Conservation (phyloP, 345 rosid genomes). For the Eucalyptus viminalis region DNA sequence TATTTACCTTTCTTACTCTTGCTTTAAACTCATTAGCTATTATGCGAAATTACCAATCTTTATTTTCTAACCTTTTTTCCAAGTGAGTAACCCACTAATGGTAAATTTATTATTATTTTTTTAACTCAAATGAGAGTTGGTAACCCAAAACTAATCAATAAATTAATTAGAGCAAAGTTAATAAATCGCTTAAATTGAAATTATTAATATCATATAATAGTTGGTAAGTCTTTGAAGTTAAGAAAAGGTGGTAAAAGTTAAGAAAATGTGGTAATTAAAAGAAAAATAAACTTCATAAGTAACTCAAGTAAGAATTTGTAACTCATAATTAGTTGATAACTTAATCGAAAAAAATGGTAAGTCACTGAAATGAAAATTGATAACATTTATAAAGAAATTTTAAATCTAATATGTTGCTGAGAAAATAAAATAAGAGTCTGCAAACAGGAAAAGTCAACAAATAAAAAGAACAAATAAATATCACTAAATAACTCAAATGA, state of each 20-base stretch:
- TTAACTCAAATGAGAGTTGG: not conserved
- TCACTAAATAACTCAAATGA: not conserved
- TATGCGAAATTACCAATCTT: no score
- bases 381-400: no score
- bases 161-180: no score
- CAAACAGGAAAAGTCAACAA: not conserved
- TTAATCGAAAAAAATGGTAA: no score
- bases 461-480: no score
- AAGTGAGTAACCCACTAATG: not conserved
- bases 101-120: no score
- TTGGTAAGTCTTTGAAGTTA: not conserved
- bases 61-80: not conserved
- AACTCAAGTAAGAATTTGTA: not conserved
- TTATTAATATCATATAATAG: not conserved
- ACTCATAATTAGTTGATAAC: not conserved
- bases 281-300: not conserved
- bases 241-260: not conserved
- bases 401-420: no score
- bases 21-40: not conserved
- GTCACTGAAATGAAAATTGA: no score
- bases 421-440: no score
- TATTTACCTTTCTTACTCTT: no score
- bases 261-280: no score
- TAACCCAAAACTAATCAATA: not conserved
- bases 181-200: not conserved